Base-by-base conservation (phyloP, 2,329 filamentous ascomycete species). In the Stagonosporopsis vannaccii region DNA sequence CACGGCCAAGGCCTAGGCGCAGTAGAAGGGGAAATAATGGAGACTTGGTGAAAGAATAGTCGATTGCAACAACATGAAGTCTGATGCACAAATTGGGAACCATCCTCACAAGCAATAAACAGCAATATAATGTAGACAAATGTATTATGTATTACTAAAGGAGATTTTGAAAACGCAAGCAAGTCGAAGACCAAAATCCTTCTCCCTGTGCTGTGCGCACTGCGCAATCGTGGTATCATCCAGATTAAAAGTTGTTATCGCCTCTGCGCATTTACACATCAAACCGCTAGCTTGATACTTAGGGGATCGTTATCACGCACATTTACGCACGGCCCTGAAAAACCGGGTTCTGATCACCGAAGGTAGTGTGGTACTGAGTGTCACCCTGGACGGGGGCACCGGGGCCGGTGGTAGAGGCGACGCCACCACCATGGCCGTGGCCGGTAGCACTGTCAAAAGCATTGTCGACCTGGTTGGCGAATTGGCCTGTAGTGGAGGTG, bases 391-490 rank as follows among this genome's bases (percentile, higher is more conserved):
- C 59, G 13, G 60, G 41, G 9, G 60, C 50, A 13, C 61, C 59
- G 17, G 58, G 47, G 2, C 58, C 62, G 22, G 59, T 45, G 37
- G 65, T 61, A 19, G 59, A 47, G 28, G 60, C 61, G 51, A 61
- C 46, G 40, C 56, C 51, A 13, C 51, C 47, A 25, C 53, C 57
- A 37, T 39, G 51, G 26, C 61, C 51, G 20, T 51, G 55, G 13
- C 60, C 57, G 8, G 60, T 54, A 23, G 63, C 54, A 25, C 48
- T 62, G 62, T 68, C 69, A 56, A 79, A 80, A 11, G 79, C 79
- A 51, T 75, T 72, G 56, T 80, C 76, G 42, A 82, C 76, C 66
- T 82, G 79, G 62, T 74, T 77, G 51, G 76, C 73, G 59, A 81
- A 80, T 47, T 70, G 66, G 15, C 66, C 61, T 52, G 64, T 56